phyloP scores from a whole-genome alignment of 352 stramenopile genomes.

The Phytophthora rubi region DNA sequence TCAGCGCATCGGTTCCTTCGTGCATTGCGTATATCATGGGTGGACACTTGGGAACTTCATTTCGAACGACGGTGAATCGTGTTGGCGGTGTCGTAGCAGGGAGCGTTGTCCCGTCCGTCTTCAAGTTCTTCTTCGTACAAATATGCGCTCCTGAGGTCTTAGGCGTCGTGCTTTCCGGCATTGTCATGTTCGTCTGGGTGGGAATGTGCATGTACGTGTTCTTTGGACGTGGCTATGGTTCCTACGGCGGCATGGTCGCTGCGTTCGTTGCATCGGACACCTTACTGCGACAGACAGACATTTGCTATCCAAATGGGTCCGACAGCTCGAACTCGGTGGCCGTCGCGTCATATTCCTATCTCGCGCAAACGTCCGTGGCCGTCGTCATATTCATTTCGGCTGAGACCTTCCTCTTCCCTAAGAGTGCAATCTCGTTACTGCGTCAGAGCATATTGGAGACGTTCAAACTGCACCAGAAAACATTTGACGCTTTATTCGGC shows the following conservation, averaged over 20 bases:
- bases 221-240: constrained; percentile 64
- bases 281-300: constrained; percentile 61
- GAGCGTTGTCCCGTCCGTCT: constrained; percentile 76
- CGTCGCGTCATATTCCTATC: constrained; percentile 73
- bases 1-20: constrained; percentile 61
- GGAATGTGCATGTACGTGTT: constrained; percentile 77
- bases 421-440: constrained; percentile 69
- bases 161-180: constrained; percentile 48
- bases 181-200: constrained; percentile 77
- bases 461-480: constrained; percentile 57
- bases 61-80: constrained; percentile 74
- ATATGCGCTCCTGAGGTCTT: constrained; percentile 50
- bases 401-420: constrained; percentile 63
- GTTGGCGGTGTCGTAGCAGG: constrained; percentile 76
- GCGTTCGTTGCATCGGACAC: constrained; percentile 74
- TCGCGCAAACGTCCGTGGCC: constrained; percentile 77
- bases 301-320: constrained; percentile 49
- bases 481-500: constrained; percentile 69
- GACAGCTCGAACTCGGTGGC: constrained; percentile 50
- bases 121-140: constrained; percentile 83
- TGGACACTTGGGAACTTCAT: constrained; percentile 72
- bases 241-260: constrained; percentile 73
- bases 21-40: constrained; percentile 78
- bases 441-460: constrained; percentile 74
- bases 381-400: constrained; percentile 78